phyloP scores from a whole-genome alignment of 352 stramenopile genomes.

The Hyaloperonospora brassicae region DNA sequence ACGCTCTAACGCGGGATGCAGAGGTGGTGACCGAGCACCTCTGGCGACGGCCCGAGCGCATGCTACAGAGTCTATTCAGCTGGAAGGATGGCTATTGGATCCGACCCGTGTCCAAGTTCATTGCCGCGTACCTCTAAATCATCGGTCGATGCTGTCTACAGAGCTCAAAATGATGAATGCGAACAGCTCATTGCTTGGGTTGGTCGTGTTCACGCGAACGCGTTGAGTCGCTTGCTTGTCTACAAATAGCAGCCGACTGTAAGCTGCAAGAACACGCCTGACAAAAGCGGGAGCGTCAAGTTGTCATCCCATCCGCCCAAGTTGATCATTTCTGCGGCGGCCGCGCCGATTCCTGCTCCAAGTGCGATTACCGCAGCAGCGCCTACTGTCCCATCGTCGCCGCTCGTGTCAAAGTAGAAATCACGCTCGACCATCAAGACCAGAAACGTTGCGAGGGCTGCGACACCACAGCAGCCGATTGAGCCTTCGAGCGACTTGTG shows the following conservation, averaged over 20 bases:
- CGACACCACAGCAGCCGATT: slow-evolving; percentile 30
- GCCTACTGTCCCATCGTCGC: neutral
- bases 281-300: slow-evolving; percentile 42
- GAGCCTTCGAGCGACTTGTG: slow-evolving; percentile 46
- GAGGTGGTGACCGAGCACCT: slow-evolving; percentile 57
- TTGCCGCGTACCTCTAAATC: slow-evolving; percentile 43
- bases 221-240: neutral
- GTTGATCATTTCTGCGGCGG: slow-evolving; percentile 34
- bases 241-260: slow-evolving; percentile 20
- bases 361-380: slow-evolving; percentile 14
- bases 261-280: slow-evolving; percentile 31
- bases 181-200: no score
- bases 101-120: slow-evolving; percentile 55
- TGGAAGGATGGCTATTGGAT: slow-evolving; percentile 79
- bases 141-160: no score
- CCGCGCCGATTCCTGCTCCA: slow-evolving; percentile 28
- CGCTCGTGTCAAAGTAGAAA: slow-evolving; percentile 21
- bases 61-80: slow-evolving; percentile 47
- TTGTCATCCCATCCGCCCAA: slow-evolving; percentile 54
- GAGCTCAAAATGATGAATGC: slow-evolving; percentile 1
- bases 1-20: slow-evolving; percentile 33
- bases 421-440: slow-evolving; percentile 20
- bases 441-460: slow-evolving; percentile 17
- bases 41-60: slow-evolving; percentile 51
- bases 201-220: no score